Base-by-base conservation (phyloP, 202 grass and related monocot species). In the Brachypodium distachyon region DNA sequence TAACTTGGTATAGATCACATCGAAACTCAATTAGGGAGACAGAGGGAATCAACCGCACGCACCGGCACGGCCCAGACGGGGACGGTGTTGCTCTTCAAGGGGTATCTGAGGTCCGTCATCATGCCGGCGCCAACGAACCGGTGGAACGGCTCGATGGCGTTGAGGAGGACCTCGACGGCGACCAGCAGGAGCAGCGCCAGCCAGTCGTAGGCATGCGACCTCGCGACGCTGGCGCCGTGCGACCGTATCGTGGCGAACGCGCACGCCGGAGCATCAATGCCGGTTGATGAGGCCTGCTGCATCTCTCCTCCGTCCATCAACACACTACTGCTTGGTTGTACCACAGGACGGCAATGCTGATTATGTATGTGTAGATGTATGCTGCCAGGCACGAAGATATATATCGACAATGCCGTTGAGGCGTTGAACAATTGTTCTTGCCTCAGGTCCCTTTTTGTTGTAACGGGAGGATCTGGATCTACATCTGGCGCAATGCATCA, bases 111-210 rank as follows among this genome's bases (percentile, higher is more conserved):
- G 80, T 92, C 95, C 0, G 87, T 37, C 89, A 97, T 84, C 95
- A 94, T 94, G 78, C 58, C 82, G 39, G 34, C 34, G 52, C 82
- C 95, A 27, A 97, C 82, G 83, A 94, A 98, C 3, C 95, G 89
- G 60, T 94, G 89, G 86, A 90, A 97, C 18, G 91, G 91, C 80
- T 97, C 91, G 46, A 97, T 92, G 51, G 55, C 9, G 70, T 97
- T 97, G 73, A 94, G 84, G 48, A 83, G 29, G 23, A 27, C 89
- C 2, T 92, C 89, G 6, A 57, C 23, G 19, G 67, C 57, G 28
- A 58, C 57, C 0, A 97, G 85, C 34, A 85, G 78, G 6, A 86
- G 16, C 49, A 97, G 85, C 46, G 81, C 88, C 19, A 72, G 12
- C 91, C 95, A 97, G 69, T 97, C 95, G 18, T 84, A 81, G 62